Percentiles rank a stretch among this genome's conserved stretches.
Conservation (phyloP, 768 basidiomycete species). For the Boletus tomentosulus region DNA sequence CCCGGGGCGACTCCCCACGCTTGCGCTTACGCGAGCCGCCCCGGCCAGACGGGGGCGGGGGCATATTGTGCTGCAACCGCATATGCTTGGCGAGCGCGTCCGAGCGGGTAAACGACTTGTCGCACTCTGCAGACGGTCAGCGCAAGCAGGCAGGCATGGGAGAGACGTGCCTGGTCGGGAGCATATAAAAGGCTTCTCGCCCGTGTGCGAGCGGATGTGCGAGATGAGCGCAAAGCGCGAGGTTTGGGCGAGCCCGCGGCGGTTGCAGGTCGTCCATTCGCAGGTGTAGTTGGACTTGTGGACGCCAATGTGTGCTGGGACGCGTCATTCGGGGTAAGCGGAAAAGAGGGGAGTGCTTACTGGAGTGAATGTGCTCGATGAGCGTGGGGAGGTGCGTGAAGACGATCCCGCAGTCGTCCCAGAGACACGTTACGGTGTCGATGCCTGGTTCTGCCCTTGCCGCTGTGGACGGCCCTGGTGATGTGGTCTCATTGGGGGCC, state of each 20-base stretch:
- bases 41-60: slow-evolving; percentile 66
- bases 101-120: slow-evolving; percentile 91
- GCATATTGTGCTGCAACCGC: slow-evolving; percentile 81
- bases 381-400: slow-evolving; percentile 71
- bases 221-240: slow-evolving; percentile 88
- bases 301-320: slow-evolving; percentile 71
- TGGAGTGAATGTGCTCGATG: slow-evolving; percentile 78
- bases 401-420: slow-evolving; percentile 76
- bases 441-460: slow-evolving; percentile 23
- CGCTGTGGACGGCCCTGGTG: slow-evolving; percentile 22
- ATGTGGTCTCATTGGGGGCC: slow-evolving; percentile 15
- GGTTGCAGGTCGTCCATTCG: slow-evolving; percentile 80
- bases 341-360: slow-evolving; percentile 39
- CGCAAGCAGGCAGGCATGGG: too few relatives aligned
- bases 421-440: slow-evolving; percentile 73
- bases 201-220: slow-evolving; percentile 89
- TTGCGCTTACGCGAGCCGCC: slow-evolving; percentile 72
- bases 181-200: slow-evolving; percentile 91
- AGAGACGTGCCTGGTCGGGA: slow-evolving; percentile 62
- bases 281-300: slow-evolving; percentile 86
- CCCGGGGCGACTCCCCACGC: slow-evolving; percentile 37
- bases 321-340: background rate
- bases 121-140: slow-evolving; percentile 60
- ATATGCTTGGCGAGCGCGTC: slow-evolving; percentile 93
- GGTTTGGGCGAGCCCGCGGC: slow-evolving; percentile 79